Percentiles rank a stretch among this genome's conserved stretches.
phyloP scores from a whole-genome alignment of 257 asterid species.

The Hygrophila difformis region DNA sequence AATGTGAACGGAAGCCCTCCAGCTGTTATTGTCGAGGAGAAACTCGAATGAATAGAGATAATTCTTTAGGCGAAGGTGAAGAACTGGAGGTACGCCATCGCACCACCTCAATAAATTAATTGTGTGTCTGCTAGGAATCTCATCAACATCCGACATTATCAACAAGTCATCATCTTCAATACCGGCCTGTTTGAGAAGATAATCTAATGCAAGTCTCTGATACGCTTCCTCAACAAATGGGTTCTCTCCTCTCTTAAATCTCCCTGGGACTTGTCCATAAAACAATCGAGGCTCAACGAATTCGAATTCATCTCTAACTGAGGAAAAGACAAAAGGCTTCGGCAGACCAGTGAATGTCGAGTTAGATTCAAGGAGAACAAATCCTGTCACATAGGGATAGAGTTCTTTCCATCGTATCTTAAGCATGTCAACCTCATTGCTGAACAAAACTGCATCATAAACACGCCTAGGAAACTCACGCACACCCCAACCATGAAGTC shows the following conservation, averaged over 20 bases:
- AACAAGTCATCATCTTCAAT: constrained; percentile 78
- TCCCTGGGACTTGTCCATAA: constrained; percentile 63
- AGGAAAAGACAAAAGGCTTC: constrained; percentile 57
- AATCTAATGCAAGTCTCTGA: constrained; percentile 69
- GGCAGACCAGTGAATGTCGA: constrained; percentile 80
- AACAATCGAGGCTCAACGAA: constrained; percentile 68
- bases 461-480: constrained; percentile 79
- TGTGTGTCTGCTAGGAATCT: constrained; percentile 70
- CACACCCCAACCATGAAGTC: constrained; percentile 77
- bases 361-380: constrained; percentile 75
- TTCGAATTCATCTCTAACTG: constrained; percentile 38
- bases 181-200: constrained; percentile 66
- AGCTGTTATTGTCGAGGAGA: constrained; percentile 55
- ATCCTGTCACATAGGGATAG: constrained; percentile 66
- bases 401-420: constrained; percentile 79
- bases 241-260: constrained; percentile 62
- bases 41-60: constrained; percentile 82
- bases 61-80: constrained; percentile 73
- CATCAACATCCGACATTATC: constrained; percentile 92
- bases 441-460: constrained; percentile 76
- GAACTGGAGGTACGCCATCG: constrained; percentile 55
- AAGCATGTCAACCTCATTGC: constrained; percentile 73
- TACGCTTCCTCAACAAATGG: constrained; percentile 85
- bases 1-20: constrained; percentile 79
- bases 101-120: constrained; percentile 82